Conservation (phyloP, 345 rosid species). For the Hibiscus syriacus region DNA sequence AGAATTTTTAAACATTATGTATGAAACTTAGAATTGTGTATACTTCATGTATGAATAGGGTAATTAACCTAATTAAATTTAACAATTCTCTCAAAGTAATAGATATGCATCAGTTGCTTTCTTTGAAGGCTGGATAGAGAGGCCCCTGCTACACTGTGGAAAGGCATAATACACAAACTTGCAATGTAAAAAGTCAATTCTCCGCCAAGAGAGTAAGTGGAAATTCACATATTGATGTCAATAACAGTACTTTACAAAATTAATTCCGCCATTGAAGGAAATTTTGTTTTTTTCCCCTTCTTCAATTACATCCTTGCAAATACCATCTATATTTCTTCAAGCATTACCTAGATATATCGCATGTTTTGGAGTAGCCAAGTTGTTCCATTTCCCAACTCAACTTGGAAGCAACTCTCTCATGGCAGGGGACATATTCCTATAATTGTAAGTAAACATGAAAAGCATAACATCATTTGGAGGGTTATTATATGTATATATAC, state of each 20-base stretch:
- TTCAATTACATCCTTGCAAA: slow-evolving; percentile 19
- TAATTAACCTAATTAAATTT: no score
- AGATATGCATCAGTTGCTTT: no score
- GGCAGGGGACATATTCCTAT: slow-evolving; percentile 87
- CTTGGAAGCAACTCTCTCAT: slow-evolving; percentile 69
- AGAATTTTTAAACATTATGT: no score
- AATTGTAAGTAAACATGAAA: slow-evolving; percentile 1
- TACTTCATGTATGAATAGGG: no score
- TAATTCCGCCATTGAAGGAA: slow-evolving; percentile 17
- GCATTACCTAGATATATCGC: slow-evolving; percentile 37
- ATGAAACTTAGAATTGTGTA: no score
- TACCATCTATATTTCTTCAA: slow-evolving; percentile 9
- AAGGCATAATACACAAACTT: slow-evolving; percentile 24
- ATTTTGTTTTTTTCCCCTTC: slow-evolving; percentile 10
- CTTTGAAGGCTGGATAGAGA: no score
- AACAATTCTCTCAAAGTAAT: no score
- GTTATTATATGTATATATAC: no score
- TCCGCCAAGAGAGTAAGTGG: slow-evolving; percentile 16
- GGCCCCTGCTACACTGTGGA: slow-evolving; percentile 14
- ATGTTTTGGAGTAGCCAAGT: slow-evolving; percentile 47
- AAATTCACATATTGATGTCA: slow-evolving; percentile 29
- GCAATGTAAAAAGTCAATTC: slow-evolving; percentile 19
- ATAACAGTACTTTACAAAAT: slow-evolving; percentile 41
- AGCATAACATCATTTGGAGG: not conserved
- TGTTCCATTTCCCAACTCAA: slow-evolving; percentile 88